Conservation (phyloP, 805 yeast genomes). For the Candida sanyiensis region DNA sequence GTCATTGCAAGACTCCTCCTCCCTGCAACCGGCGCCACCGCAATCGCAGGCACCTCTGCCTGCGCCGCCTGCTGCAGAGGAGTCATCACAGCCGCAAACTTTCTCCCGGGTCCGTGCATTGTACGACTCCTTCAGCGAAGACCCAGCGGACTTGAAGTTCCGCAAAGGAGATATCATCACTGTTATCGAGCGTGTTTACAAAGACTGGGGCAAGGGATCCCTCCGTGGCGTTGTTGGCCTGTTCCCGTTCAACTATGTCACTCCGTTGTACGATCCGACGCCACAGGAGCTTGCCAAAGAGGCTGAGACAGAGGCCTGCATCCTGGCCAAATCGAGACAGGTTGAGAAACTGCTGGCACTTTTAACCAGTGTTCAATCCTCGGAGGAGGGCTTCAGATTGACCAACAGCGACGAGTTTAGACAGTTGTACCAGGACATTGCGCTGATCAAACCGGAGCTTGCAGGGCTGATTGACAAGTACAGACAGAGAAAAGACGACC, state of each 20-base stretch:
- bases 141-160: conserved; percentile 84
- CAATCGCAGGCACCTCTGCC: conserved; percentile 17
- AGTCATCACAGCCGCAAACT: conserved; percentile 13
- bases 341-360: conserved; percentile 66
- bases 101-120: conserved; percentile 74
- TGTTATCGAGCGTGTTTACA: conserved; percentile 79
- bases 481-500: conserved; percentile 70
- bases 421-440: conserved; percentile 61
- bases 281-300: conserved; percentile 52
- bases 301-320: conserved; percentile 41
- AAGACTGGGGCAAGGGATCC: conserved; percentile 96
- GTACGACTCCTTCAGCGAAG: conserved; percentile 72
- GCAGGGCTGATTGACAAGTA: conserved; percentile 75
- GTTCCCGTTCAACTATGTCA: conserved; percentile 88
- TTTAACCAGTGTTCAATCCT: conserved; percentile 33
- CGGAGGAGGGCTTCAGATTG: conserved; percentile 29
- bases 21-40: conserved; percentile 12
- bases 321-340: conserved; percentile 50
- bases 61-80: conserved; percentile 17
- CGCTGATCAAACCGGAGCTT: conserved; percentile 68
- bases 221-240: conserved; percentile 77
- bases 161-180: conserved; percentile 81
- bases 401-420: conserved; percentile 64
- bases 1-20: conserved; percentile 40
- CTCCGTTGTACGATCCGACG: conserved; percentile 64